Conservation (phyloP, 2,329 filamentous ascomycete species). For the Exophiala spinifera region DNA sequence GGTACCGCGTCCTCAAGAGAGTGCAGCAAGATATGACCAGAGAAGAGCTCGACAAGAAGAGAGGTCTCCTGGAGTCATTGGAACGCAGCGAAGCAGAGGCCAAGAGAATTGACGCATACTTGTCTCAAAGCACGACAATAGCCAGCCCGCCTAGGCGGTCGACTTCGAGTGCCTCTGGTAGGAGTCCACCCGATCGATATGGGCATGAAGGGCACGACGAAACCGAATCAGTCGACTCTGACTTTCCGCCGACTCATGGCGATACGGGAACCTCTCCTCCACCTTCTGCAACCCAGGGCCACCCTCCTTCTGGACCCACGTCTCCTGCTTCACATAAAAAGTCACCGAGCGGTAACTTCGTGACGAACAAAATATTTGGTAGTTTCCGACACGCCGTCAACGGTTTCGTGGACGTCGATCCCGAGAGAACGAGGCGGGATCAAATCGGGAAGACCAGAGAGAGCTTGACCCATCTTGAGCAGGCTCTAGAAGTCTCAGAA, state of each 20-base stretch:
- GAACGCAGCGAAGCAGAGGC: conserved; percentile 92
- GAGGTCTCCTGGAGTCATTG: conserved; percentile 74
- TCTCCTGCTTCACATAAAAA: conserved; percentile 63
- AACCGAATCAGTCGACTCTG: conserved; percentile 87
- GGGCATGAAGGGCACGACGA: conserved; percentile 66
- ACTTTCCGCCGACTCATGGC: conserved; percentile 86
- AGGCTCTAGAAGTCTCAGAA: conserved; percentile 82
- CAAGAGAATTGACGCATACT: conserved; percentile 87
- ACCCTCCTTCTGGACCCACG: conserved; percentile 38
- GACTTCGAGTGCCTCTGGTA: conserved; percentile 48
- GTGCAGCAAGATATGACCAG: conserved; percentile 97
- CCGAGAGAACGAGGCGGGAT: conserved; percentile 85
- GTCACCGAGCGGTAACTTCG: conserved; percentile 79
- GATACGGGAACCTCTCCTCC: conserved; percentile 56
- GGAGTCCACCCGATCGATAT: conserved; percentile 40
- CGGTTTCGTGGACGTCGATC: conserved; percentile 93
- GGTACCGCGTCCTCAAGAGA: conserved; percentile 86
- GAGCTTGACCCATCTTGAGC: conserved; percentile 75
- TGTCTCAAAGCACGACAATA: conserved; percentile 67
- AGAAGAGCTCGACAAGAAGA: conserved; percentile 88
- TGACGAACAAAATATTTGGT: conserved; percentile 90
- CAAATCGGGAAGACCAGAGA: conserved; percentile 95
- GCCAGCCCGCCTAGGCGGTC: conserved; percentile 64
- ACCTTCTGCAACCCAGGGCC: conserved; percentile 73
- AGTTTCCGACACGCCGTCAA: conserved; percentile 93